Evolutionary conservation across 495 filamentous ascomycete genomes (phyloP), one percentile per base, ranked within the genome.

Genomic region (Hamigera avellanea): DNA sequence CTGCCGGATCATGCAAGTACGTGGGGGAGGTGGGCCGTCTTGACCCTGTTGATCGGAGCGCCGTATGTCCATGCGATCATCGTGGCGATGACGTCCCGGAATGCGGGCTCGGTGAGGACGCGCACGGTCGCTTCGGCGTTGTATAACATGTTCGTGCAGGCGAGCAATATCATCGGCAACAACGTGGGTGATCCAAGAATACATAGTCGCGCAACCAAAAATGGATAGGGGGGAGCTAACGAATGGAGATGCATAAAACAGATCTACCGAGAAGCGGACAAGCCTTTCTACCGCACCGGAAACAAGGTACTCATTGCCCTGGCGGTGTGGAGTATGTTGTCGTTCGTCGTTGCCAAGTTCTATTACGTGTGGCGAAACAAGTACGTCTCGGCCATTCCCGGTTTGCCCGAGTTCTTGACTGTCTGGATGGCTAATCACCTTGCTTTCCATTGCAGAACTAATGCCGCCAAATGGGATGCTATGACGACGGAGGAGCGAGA

Each of bases 121-220:
- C 50, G 81, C 2, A 75, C 79, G 3, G 74, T 86, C 13, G 69
- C 68, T 2, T 69, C 72, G 19, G 64, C 67, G 0, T 12, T 83
- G 10, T 88, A 88, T 52, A 86, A 86, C 58, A 85, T 87, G 80
- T 67, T 57, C 26, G 78, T 86, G 1, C 81, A 87, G 50, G 61
- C 68, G 0, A 67, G 67, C 19, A 76, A 64, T 13, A 78, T 85
- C 33, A 72, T 82, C 36, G 50, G 61, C 1, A 71, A 70, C 26
- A 81, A 83, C 46, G 72, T 75, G 47, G 50, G 63, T 62, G 12
- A n/a, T n/a, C n/a, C n/a, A n/a, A n/a, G n/a, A n/a, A n/a, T n/a
- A n/a, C n/a, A n/a, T n/a, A n/a, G n/a, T n/a, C n/a, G n/a, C n/a
- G n/a, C n/a, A n/a, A n/a, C n/a, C n/a, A n/a, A n/a, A n/a, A 2